Conservation (phyloP, 257 asterid species). For the Oldenlandia corymbosa region DNA sequence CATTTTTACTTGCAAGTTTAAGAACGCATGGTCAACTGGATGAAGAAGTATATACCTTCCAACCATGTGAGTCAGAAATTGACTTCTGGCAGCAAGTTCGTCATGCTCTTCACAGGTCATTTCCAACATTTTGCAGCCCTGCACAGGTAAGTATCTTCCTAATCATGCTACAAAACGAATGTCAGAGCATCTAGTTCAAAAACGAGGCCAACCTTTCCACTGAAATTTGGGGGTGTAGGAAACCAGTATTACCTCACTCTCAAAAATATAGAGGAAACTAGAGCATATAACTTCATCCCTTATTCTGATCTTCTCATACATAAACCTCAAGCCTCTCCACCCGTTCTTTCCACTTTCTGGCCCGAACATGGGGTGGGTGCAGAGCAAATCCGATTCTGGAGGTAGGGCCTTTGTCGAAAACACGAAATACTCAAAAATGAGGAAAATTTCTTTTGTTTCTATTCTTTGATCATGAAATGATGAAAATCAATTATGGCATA, state of each 20-base stretch:
- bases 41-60: constrained; percentile 53
- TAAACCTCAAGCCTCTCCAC: constrained; percentile 60
- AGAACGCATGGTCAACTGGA: background rate
- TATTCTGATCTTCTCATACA: constrained; percentile 67
- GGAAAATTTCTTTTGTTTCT: background rate
- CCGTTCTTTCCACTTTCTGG: constrained; percentile 86
- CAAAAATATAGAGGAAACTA: constrained; percentile 58
- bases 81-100: constrained; percentile 63
- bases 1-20: background rate
- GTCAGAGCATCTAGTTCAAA: background rate
- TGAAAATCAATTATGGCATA: constrained; percentile 18
- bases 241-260: constrained; percentile 45
- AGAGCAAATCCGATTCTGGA: constrained; percentile 62
- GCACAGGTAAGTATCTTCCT: constrained; percentile 3
- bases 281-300: constrained; percentile 53
- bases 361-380: constrained; percentile 98
- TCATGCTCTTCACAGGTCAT: constrained; percentile 92
- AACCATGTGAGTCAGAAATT: constrained; percentile 76
- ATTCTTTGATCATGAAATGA: background rate
- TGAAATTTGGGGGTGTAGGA: background rate
- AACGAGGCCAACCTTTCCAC: background rate
- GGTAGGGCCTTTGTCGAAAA: constrained; percentile 54
- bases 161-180: background rate
- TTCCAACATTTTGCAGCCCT: constrained; percentile 91
- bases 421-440: background rate